Percentiles rank a stretch among this genome's conserved stretches.
Conservation (phyloP, 2,329 filamentous ascomycete species). For the Helminthosporium solani region DNA sequence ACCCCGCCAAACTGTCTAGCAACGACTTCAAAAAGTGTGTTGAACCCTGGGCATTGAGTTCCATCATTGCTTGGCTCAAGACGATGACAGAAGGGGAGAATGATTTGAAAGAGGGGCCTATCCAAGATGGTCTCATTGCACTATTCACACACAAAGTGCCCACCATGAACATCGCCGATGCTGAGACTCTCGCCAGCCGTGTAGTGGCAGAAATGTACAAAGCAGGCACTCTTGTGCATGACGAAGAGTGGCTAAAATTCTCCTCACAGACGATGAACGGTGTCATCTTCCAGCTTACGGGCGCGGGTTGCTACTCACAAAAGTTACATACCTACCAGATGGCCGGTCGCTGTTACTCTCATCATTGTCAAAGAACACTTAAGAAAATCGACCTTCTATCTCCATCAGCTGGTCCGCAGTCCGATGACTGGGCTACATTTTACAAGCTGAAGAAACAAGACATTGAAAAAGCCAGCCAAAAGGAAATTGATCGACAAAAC, state of each 20-base stretch:
- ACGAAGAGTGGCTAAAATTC: constrained; percentile 98
- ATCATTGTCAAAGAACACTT: constrained; percentile 89
- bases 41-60: constrained; percentile 91
- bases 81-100: constrained; percentile 88
- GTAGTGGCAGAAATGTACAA: constrained; percentile 80
- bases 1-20: constrained; percentile 77
- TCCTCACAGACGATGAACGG: constrained; percentile 77
- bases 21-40: constrained; percentile 80
- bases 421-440: constrained; percentile 85
- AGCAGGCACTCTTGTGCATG: constrained; percentile 73
- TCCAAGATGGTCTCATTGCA: constrained; percentile 83
- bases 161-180: constrained; percentile 97
- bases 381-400: constrained; percentile 90
- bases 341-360: constrained; percentile 81
- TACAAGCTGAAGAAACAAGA: constrained; percentile 81
- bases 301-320: constrained; percentile 85
- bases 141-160: constrained; percentile 94
- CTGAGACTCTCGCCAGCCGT: constrained; percentile 76
- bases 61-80: constrained; percentile 82
- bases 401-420: constrained; percentile 63
- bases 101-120: constrained; percentile 78
- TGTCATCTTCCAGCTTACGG: constrained; percentile 90
- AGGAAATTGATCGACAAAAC: constrained; percentile 91
- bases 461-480: constrained; percentile 69
- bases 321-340: constrained; percentile 71